Conservation (phyloP, 306 rosid genomes). For the Quercus aquifolioides region DNA sequence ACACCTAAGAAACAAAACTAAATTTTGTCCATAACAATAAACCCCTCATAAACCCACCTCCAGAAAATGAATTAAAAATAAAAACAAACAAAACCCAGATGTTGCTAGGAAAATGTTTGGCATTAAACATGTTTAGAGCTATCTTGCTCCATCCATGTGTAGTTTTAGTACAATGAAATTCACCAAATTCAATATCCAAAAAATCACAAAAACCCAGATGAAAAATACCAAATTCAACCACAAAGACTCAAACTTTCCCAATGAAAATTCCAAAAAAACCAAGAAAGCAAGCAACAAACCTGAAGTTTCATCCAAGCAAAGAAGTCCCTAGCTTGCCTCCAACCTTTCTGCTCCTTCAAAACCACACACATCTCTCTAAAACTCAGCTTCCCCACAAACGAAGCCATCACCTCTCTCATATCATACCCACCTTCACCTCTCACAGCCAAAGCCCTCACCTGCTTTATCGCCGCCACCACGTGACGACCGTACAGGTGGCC, state of each 20-base stretch:
- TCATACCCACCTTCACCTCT: constrained; percentile 46
- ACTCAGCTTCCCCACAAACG: constrained; percentile 72
- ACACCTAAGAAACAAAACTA: too few relatives aligned
- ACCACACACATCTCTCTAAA: constrained; percentile 87
- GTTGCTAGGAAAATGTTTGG: background rate
- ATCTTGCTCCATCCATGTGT: too few relatives aligned
- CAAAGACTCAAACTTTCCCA: too few relatives aligned
- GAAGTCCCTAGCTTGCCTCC: constrained; percentile 87
- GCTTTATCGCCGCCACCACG: constrained; percentile 80
- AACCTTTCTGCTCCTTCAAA: constrained; percentile 86
- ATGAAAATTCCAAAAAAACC: too few relatives aligned
- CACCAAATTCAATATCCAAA: background rate
- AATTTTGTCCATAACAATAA: background rate
- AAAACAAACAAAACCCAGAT: background rate
- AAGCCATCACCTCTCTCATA: constrained; percentile 72
- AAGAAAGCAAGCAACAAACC: constrained; percentile 32
- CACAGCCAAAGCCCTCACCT: constrained; percentile 63
- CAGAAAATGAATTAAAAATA: background rate
- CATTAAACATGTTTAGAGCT: too few relatives aligned
- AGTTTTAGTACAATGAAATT: too few relatives aligned
- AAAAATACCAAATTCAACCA: too few relatives aligned
- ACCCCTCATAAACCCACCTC: background rate
- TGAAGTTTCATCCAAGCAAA: constrained; percentile 96
- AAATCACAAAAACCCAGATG: background rate
- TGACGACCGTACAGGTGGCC: constrained; percentile 79